A percentile compares a stretch with the other conserved stretches of the same genome.
These are phyloP conservation scores for Bodo saltans DNA, from an alignment of 78 protist species.

Conservation along the genomic window DNA sequence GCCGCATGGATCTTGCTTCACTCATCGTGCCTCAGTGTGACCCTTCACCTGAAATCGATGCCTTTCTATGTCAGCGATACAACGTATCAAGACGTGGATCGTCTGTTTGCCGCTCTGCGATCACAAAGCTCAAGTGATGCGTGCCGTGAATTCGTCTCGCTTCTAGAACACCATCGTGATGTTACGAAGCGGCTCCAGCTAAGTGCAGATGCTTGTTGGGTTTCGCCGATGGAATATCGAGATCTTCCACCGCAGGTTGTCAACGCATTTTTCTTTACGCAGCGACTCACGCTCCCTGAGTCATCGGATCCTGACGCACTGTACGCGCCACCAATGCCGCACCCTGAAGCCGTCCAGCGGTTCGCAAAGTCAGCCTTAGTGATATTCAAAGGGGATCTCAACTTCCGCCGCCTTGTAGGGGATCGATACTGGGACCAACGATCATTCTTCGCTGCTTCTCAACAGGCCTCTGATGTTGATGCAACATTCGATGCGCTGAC, in stretches of 20 bases:
- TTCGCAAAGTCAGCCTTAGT: background rate
- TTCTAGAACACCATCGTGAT: too few species aligned
- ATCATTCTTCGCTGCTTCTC: background rate
- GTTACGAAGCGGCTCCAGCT: background rate
- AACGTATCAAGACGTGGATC: background rate
- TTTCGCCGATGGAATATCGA: background rate
- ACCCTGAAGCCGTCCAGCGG: too few species aligned
- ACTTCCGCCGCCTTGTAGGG: slow-evolving; percentile 13
- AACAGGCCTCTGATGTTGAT: too few species aligned
- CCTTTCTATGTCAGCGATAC: slow-evolving; percentile 23
- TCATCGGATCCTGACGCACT: too few species aligned
- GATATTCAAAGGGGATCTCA: slow-evolving; percentile 17
- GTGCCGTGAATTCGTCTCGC: too few species aligned
- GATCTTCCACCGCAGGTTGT: too few species aligned
- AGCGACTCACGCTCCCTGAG: too few species aligned
- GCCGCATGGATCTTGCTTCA: too few species aligned
- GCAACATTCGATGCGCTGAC: too few species aligned
- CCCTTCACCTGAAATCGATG: slow-evolving; percentile 1
- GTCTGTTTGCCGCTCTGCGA: background rate
- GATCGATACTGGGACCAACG: slow-evolving; percentile 8
- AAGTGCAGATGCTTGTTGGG: background rate
- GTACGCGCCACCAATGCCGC: too few species aligned
- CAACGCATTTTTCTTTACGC: too few species aligned
- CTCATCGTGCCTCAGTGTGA: background rate
- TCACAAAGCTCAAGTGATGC: too few species aligned